Base-by-base conservation (phyloP, 1,139 yeast species). In the Kurtzmaniella quercitrusa region DNA sequence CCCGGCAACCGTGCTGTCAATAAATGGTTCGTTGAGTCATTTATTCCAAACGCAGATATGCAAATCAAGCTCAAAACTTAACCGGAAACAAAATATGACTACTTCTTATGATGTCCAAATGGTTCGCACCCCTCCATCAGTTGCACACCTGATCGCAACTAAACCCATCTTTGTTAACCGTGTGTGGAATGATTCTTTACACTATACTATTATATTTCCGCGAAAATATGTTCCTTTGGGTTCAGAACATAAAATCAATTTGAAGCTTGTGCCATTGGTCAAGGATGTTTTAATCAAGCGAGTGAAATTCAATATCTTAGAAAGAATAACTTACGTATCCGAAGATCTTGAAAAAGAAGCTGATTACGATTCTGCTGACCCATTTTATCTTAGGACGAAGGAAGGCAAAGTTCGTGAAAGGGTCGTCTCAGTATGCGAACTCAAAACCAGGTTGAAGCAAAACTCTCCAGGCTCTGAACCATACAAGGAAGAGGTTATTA, bases 111-210 rank as follows among this genome's bases (percentile, higher is more conserved):
- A 64, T 38, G 55, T 78, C 36, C 82, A 82, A 2, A 72, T 80
- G 54, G 81, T 88, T 5, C 71, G 96, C 47, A 78, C 87, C 0
- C 96, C 96, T 1, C 96, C 96, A 1, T 76, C 82, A n/a, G 75
- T 76, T 50, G 88, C 89, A 1, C 71, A 81, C 33, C 78, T 88
- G 0, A 78, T 87, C 7, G 78, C 85, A 3, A 85, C 86, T 57
- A 87, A 85, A 54, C 95, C 96, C 0, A 79, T 89, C 22, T 85
- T 82, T 57, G 88, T 89, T 23, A 85, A 86, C 54, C 75, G 93
- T 45, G 74, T 82, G 2, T 89, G 96, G 96, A 85, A 84, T 52
- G 83, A 86, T 49, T 63, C 93, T 0, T 66, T 89, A 36, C 85
- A 82, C 46, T 89, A 89, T 60, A 87, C 86, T 50, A 76, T 89